Percentiles rank a stretch among this genome's conserved stretches.
phyloP scores from a whole-genome alignment of 371 early-diverging fungal species.

The Zychaea mexicana region DNA sequence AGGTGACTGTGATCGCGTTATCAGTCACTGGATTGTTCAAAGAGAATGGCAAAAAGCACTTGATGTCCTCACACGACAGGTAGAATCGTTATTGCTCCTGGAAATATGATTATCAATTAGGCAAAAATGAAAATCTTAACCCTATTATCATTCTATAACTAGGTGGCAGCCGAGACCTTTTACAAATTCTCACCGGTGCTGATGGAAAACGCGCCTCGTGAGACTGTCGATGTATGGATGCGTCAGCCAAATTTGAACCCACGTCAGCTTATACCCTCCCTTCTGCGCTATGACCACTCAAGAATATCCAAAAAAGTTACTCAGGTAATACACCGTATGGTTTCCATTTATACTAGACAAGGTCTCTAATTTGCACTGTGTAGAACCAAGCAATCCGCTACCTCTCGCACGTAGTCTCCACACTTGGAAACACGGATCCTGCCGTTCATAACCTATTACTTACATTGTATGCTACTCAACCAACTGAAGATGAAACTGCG shows the following conservation, averaged over 20 bases:
- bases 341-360: too few relatives aligned
- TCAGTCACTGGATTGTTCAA: constrained; percentile 79
- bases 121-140: too few relatives aligned
- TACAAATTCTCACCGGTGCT: constrained; percentile 85
- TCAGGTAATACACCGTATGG: constrained; percentile 19
- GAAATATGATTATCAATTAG: neutral
- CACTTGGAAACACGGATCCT: constrained; percentile 78
- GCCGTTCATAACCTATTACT: constrained; percentile 91
- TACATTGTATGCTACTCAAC: constrained; percentile 79
- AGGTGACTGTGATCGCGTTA: constrained; percentile 80
- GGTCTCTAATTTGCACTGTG: too few relatives aligned
- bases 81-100: constrained; percentile 12
- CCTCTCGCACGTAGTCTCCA: constrained; percentile 78
- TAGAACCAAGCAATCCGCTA: constrained; percentile 91
- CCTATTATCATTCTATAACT: neutral
- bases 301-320: constrained; percentile 23
- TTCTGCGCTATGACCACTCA: constrained; percentile 75
- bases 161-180: constrained; percentile 73
- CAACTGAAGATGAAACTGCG: constrained; percentile 61
- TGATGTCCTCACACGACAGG: constrained; percentile 75
- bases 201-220: constrained; percentile 81
- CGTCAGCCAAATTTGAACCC: constrained; percentile 81
- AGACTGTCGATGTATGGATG: constrained; percentile 84
- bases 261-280: constrained; percentile 83
- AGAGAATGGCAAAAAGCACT: constrained; percentile 76